Conservation (phyloP, 345 rosid species). For the Iberis pinnata region DNA sequence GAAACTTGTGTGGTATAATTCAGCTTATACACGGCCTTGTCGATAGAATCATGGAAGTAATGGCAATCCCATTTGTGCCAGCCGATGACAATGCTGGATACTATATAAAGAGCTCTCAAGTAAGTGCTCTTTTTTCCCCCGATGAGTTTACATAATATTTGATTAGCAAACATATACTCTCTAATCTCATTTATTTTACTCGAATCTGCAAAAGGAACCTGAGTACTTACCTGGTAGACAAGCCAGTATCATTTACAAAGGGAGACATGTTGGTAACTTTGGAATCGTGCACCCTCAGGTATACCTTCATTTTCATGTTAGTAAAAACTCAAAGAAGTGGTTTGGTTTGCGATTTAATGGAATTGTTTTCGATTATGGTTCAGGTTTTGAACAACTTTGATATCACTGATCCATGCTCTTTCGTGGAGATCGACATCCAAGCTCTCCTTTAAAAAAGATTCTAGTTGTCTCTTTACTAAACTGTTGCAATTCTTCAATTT, state of each 20-base stretch:
- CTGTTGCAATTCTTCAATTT: background rate
- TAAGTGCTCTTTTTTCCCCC: conserved; percentile 27
- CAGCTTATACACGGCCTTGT: conserved; percentile 87
- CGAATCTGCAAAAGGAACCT: conserved; percentile 46
- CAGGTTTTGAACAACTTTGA: conserved; percentile 78
- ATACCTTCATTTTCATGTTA: background rate
- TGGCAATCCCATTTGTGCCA: conserved; percentile 60
- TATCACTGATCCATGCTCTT: conserved; percentile 74
- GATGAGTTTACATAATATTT: background rate
- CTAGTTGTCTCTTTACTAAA: background rate
- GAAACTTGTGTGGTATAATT: background rate
- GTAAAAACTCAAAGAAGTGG: background rate
- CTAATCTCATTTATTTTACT: background rate
- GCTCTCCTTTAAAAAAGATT: conserved; percentile 23
- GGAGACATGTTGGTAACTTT: conserved; percentile 60
- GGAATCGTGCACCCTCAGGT: conserved; percentile 94
- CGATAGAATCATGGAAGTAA: conserved; percentile 86
- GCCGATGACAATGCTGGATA: conserved; percentile 51
- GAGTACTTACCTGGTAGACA: conserved; percentile 78
- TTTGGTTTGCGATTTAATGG: background rate
- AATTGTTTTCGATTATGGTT: background rate
- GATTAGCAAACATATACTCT: background rate
- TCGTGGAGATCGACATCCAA: conserved; percentile 59
- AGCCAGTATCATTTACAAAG: conserved; percentile 71
- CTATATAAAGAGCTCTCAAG: conserved; percentile 52